phyloP scores from a whole-genome alignment of 202 grass and related monocot species.

The Elaeis oleifera region DNA sequence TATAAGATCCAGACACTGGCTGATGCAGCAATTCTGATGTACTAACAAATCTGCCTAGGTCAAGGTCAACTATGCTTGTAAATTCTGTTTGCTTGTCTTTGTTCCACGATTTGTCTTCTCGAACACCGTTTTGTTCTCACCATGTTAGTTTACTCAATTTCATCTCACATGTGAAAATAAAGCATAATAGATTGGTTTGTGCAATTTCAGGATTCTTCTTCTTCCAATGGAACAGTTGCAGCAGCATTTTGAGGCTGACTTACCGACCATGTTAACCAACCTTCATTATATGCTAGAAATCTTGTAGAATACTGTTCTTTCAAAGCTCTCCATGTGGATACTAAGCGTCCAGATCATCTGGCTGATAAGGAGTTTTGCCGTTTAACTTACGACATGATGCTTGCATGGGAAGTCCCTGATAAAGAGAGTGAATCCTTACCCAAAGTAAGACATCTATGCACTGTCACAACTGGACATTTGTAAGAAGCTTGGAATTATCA shows the following conservation, averaged over 20 bases:
- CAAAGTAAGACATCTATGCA: conserved; percentile 37
- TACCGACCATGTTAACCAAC: conserved; percentile 28
- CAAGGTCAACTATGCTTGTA: too few species aligned
- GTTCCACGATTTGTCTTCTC: not conserved
- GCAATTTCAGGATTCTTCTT: conserved; percentile 52
- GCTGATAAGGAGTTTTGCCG: conserved; percentile 60
- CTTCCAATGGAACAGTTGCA: conserved; percentile 47
- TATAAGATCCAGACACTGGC: too few species aligned
- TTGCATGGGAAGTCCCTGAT: conserved; percentile 87
- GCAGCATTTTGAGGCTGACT: conserved; percentile 45
- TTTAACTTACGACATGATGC: conserved; percentile 88
- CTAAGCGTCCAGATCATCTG: conserved; percentile 43
- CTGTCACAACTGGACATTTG: conserved; percentile 3
- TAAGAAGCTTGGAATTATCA: not conserved
- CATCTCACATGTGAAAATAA: not conserved
- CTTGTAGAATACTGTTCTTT: conserved; percentile 78
- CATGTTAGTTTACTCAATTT: not conserved
- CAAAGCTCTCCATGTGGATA: conserved; percentile 55
- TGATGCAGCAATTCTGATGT: too few species aligned
- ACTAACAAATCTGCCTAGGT: too few species aligned
- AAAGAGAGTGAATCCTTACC: conserved; percentile 41
- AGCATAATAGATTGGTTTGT: not conserved
- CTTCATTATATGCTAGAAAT: conserved; percentile 45
- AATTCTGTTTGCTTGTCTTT: too few species aligned
- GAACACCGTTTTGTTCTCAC: not conserved